phyloP scores from a whole-genome alignment of 2,329 filamentous ascomycete species.

The Falciphora oryzae region DNA sequence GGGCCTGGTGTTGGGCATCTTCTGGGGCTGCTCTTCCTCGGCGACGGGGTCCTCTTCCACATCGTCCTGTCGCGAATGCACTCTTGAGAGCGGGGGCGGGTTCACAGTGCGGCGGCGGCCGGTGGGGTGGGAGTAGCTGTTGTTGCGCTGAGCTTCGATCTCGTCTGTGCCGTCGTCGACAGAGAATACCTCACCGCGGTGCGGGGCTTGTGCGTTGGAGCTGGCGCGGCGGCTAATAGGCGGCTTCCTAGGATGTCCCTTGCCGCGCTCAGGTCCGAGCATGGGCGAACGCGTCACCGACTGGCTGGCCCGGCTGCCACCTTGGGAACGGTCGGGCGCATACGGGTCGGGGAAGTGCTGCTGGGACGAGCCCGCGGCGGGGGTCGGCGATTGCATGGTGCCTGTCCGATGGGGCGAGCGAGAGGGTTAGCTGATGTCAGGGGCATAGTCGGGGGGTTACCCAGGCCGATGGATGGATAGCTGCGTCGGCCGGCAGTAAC shows the following conservation, averaged over 20 bases:
- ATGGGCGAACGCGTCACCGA: conserved; percentile 35
- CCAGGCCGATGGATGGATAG: not conserved
- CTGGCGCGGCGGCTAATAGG: conserved; percentile 67
- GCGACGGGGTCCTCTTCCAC: conserved; percentile 14
- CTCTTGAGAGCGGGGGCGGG: conserved; percentile 24
- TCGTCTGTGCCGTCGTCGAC: conserved; percentile 83
- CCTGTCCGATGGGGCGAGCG: conserved; percentile 20
- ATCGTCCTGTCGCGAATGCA: conserved; percentile 24
- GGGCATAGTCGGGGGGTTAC: not conserved
- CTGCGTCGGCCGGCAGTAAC: not conserved
- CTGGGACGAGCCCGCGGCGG: conserved; percentile 17
- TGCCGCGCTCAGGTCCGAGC: conserved; percentile 41
- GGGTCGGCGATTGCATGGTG: conserved; percentile 23
- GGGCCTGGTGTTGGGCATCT: conserved; percentile 4
- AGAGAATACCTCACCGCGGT: conserved; percentile 82
- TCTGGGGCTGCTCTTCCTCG: conserved; percentile 19
- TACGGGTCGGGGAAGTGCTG: conserved; percentile 28
- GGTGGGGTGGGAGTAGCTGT: conserved; percentile 30
- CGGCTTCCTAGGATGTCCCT: conserved; percentile 62
- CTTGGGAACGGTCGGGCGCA: conserved; percentile 33
- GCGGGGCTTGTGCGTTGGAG: conserved; percentile 63
- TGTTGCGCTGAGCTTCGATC: conserved; percentile 57
- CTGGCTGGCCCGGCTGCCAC: conserved; percentile 26
- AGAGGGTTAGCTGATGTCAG: conserved; percentile 18
- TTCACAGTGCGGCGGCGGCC: conserved; percentile 33